Percentiles rank a stretch among this genome's conserved stretches.
Conservation (phyloP, 2,329 filamentous ascomycete species). For the Botrytis fabae region DNA sequence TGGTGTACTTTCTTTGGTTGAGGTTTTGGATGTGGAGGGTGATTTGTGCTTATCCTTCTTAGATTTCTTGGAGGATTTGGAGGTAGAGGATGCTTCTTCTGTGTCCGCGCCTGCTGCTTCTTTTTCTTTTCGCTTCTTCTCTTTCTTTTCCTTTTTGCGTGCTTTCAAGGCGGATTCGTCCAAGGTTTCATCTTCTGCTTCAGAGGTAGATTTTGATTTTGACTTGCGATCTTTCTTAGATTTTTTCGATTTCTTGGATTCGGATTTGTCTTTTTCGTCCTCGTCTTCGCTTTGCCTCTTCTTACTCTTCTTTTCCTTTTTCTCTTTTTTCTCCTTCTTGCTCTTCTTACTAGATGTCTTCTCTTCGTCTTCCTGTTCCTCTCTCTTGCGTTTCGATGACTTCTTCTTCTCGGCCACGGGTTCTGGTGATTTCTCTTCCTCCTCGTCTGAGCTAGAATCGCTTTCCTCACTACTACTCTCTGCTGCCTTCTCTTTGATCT, state of each 20-base stretch:
- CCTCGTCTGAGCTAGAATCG: slow-evolving; percentile 6
- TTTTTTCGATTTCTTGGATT: slow-evolving; percentile 40
- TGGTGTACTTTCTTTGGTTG: slow-evolving; percentile 34
- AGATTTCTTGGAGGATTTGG: slow-evolving; percentile 40
- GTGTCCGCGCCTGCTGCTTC: slow-evolving; percentile 16
- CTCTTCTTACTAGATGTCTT: slow-evolving; percentile 39
- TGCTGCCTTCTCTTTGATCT: slow-evolving; percentile 24
- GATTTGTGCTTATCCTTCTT: slow-evolving; percentile 46
- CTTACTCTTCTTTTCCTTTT: slow-evolving; percentile 22
- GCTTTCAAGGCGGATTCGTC: slow-evolving; percentile 3
- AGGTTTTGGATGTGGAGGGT: slow-evolving; percentile 36
- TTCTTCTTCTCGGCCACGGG: slow-evolving; percentile 30
- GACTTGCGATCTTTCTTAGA: slow-evolving; percentile 35
- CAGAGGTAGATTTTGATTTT: slow-evolving; percentile 8
- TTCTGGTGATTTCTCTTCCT: slow-evolving; percentile 20
- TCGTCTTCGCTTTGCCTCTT: slow-evolving; percentile 49
- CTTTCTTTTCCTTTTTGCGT: slow-evolving; percentile 19
- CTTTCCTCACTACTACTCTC: slow-evolving; percentile 24
- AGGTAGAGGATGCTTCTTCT: slow-evolving; percentile 14
- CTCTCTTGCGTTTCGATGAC: slow-evolving; percentile 48
- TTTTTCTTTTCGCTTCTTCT: slow-evolving; percentile 28
- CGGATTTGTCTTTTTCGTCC: slow-evolving; percentile 34
- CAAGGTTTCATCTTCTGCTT: not conserved
- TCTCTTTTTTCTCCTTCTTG: slow-evolving; percentile 19
- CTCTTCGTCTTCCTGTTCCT: slow-evolving; percentile 42